Evolutionary conservation across 2,329 filamentous ascomycete species (phyloP).

Genomic region (Furcasterigmium furcatum): DNA sequence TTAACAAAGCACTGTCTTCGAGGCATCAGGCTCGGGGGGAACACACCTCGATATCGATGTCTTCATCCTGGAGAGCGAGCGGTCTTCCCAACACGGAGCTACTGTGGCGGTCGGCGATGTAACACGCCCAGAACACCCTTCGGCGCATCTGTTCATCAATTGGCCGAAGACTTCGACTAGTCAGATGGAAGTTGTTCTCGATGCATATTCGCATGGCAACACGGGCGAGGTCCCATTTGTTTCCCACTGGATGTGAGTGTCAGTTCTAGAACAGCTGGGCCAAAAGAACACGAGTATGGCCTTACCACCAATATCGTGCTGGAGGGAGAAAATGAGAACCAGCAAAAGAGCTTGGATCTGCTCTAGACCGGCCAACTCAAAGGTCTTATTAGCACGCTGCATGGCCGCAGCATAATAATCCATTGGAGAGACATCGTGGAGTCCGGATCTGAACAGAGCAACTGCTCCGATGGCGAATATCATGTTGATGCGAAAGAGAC

Average conservation of each 20-base stretch:
- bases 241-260: background rate
- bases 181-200: background rate
- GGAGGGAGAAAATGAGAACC: background rate
- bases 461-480: conserved; percentile 1
- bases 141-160: conserved; percentile 1
- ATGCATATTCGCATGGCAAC: conserved; percentile 2
- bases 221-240: conserved; percentile 1
- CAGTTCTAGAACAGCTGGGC: background rate
- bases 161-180: background rate
- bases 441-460: background rate
- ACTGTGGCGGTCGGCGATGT: conserved; percentile 1
- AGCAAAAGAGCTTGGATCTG: background rate
- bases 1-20: too few relatives aligned
- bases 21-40: too few relatives aligned
- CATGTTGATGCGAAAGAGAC: background rate
- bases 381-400: background rate
- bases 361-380: background rate
- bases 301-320: conserved; percentile 1
- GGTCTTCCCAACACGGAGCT: background rate
- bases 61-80: background rate
- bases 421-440: background rate
- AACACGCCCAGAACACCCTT: conserved; percentile 1
- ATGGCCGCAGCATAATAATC: conserved; percentile 1
- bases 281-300: background rate
- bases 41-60: background rate